Evolutionary conservation across 352 stramenopile species (phyloP).

Genomic region (Peronospora belbahrii): DNA sequence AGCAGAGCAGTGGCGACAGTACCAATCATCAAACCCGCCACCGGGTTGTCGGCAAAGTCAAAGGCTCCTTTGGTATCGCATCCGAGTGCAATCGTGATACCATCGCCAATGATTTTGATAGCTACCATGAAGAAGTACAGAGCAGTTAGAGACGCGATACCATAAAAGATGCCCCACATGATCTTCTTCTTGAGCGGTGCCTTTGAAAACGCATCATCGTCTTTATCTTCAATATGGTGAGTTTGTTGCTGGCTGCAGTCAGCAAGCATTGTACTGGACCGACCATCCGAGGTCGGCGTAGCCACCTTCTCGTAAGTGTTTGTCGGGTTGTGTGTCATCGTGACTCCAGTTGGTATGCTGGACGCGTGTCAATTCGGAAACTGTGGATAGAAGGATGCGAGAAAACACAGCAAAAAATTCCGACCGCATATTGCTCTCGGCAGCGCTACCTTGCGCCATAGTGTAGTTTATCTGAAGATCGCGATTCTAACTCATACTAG

Average conservation of each 20-base stretch:
- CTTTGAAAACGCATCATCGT: constrained; percentile 19
- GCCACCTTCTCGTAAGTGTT: constrained; percentile 21
- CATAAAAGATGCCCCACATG: constrained; percentile 25
- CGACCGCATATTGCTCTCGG: not conserved
- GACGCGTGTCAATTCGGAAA: constrained; percentile 9
- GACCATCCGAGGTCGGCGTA: constrained; percentile 13
- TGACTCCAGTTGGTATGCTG: constrained; percentile 1
- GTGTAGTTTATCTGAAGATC: not conserved
- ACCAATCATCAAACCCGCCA: constrained; percentile 72
- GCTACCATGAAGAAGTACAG: constrained; percentile 83
- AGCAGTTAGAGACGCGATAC: constrained; percentile 30
- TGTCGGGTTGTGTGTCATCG: constrained; percentile 8
- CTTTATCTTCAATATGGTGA: constrained; percentile 9
- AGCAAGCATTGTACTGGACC: constrained; percentile 11
- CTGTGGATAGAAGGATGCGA: constrained; percentile 6
- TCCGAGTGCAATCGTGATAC: constrained; percentile 61
- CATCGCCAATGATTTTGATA: constrained; percentile 68
- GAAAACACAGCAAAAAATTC: not conserved
- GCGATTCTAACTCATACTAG: not conserved
- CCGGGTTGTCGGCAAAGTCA: constrained; percentile 58
- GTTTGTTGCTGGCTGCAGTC: constrained; percentile 15
- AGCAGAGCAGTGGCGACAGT: constrained; percentile 65
- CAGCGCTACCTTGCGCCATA: not conserved
- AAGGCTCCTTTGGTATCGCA: constrained; percentile 66
- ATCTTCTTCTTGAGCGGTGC: constrained; percentile 27